Evolutionary conservation across 2,329 filamentous ascomycete species (phyloP).

Genomic region (Fonsecaea multimorphosa): DNA sequence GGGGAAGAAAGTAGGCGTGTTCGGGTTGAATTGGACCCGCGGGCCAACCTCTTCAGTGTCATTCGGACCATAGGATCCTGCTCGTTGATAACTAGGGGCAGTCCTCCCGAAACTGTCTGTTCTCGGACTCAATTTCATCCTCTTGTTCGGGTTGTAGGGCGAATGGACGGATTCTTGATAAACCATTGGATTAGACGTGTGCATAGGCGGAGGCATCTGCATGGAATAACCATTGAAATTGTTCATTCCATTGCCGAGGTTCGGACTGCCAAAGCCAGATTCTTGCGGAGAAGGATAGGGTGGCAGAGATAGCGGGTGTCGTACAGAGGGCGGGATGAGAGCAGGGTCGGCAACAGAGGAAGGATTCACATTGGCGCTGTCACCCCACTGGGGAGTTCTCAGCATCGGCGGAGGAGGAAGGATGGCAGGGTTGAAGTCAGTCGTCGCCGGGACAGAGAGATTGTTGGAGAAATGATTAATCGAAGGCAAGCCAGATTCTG

Average conservation of each 20-base stretch:
- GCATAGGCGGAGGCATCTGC: constrained; percentile 39
- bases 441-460: constrained; percentile 6
- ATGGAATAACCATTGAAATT: constrained; percentile 28
- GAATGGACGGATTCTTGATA: constrained; percentile 35
- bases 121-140: constrained; percentile 38
- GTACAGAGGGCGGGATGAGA: constrained; percentile 16
- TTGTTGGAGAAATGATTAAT: constrained; percentile 20
- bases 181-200: constrained; percentile 37
- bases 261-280: constrained; percentile 36
- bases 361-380: constrained; percentile 16
- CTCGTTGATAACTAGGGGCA: constrained; percentile 23
- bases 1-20: constrained; percentile 37
- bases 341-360: constrained; percentile 12
- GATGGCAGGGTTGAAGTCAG: constrained; percentile 29
- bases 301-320: constrained; percentile 25
- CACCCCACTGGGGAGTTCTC: constrained; percentile 36
- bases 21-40: constrained; percentile 36
- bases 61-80: constrained; percentile 36
- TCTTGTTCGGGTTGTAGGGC: constrained; percentile 38
- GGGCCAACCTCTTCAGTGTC: constrained; percentile 33
- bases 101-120: constrained; percentile 34
- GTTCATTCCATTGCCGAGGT: constrained; percentile 31
- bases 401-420: constrained; percentile 36
- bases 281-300: constrained; percentile 40
- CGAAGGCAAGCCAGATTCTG: constrained; percentile 23